phyloP scores from a whole-genome alignment of 805 yeast genomes.

The Yarrowia divulgata region DNA sequence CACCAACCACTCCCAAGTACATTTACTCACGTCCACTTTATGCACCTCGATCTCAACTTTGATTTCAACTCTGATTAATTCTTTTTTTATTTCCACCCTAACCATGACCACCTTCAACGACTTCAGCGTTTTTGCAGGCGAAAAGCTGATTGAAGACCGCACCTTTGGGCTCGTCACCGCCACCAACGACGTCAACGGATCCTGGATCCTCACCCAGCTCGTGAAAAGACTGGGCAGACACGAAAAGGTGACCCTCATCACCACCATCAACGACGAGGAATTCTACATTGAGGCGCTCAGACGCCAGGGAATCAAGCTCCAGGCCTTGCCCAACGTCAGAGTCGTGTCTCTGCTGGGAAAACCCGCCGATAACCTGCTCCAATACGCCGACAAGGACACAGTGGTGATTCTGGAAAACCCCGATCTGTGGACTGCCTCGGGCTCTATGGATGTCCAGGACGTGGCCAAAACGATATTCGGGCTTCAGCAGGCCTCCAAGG shows the following conservation, averaged over 20 bases:
- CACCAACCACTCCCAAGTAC: too few species aligned
- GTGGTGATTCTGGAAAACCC: conserved; percentile 20
- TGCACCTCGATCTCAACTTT: not conserved
- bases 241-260: conserved; percentile 6
- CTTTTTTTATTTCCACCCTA: too few species aligned
- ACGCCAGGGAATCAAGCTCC: conserved; percentile 18
- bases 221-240: conserved; percentile 18
- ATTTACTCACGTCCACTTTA: too few species aligned
- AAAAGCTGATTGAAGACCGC: conserved; percentile 14
- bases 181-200: conserved; percentile 18
- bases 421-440: conserved; percentile 23
- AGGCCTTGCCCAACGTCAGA: conserved; percentile 3
- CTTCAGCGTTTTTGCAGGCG: conserved; percentile 9
- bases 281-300: conserved; percentile 18
- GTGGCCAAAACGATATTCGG: not conserved
- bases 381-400: conserved; percentile 11
- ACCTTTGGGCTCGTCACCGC: conserved; percentile 7
- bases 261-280: conserved; percentile 17
- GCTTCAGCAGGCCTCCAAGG: conserved; percentile 1
- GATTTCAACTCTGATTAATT: not conserved
- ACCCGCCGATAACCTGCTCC: not conserved
- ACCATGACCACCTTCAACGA: conserved; percentile 27
- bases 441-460: conserved; percentile 8
- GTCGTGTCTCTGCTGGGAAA: conserved; percentile 10
- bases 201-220: conserved; percentile 25